phyloP scores from a whole-genome alignment of 2,329 filamentous ascomycete genomes.

The Diaporthe sp. region DNA sequence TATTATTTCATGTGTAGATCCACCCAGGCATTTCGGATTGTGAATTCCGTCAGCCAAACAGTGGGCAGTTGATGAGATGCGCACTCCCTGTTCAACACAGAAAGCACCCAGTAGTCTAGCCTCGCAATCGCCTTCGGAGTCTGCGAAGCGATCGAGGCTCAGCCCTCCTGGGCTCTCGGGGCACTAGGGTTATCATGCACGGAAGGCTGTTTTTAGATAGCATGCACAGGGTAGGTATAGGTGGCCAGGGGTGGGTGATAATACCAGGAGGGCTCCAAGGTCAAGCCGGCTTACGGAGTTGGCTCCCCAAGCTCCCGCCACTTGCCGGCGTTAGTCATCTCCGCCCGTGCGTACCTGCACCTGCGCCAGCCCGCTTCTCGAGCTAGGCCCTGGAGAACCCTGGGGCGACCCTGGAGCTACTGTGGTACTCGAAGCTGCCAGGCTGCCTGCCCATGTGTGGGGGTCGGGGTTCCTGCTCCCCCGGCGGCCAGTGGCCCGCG shows the following conservation, averaged over 20 bases:
- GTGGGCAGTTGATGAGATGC: background rate
- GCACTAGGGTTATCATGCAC: background rate
- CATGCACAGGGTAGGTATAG: background rate
- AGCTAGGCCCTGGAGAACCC: background rate
- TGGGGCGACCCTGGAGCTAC: background rate
- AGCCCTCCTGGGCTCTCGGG: background rate
- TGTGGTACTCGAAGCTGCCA: too few relatives aligned
- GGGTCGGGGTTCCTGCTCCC: background rate
- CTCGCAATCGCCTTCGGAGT: constrained; percentile 9
- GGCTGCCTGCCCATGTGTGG: background rate
- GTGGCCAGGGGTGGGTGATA: background rate
- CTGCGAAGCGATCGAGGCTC: background rate
- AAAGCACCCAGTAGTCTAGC: background rate
- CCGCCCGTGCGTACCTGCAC: background rate
- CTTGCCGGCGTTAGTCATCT: background rate
- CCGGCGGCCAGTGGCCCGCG: background rate
- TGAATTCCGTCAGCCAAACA: background rate
- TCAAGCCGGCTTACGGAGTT: background rate
- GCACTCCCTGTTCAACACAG: background rate
- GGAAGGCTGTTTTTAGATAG: constrained; percentile 3
- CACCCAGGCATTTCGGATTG: background rate
- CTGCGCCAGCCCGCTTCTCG: background rate
- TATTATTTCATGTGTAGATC: background rate
- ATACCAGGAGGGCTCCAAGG: background rate
- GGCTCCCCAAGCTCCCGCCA: background rate